A percentile compares a stretch with the other conserved stretches of the same genome.
Evolutionary conservation across 257 asterid species (phyloP).

Genomic region (Fraxinus americana): DNA sequence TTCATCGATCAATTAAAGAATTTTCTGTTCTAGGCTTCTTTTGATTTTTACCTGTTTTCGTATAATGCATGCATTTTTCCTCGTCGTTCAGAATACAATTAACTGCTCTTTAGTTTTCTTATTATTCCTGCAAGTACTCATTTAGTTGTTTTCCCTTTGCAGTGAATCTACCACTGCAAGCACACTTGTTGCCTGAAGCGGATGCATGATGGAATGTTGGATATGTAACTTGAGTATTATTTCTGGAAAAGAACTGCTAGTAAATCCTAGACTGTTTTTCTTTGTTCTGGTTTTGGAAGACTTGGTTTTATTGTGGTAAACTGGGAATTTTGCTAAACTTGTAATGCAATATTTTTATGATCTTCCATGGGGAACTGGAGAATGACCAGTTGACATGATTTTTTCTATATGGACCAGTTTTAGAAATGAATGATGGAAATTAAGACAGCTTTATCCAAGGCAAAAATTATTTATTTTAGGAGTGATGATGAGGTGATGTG

Average conservation of each 20-base stretch:
- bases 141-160: conserved; percentile 26
- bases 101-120: neutral
- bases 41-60: neutral
- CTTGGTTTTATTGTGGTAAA: neutral
- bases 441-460: neutral
- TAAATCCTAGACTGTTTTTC: neutral
- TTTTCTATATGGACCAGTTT: neutral
- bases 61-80: neutral
- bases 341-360: neutral
- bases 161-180: conserved; percentile 73
- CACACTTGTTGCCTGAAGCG: conserved; percentile 59
- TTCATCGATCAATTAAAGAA: neutral
- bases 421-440: neutral
- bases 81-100: neutral
- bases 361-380: neutral
- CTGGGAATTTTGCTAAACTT: neutral
- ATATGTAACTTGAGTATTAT: conserved; percentile 24
- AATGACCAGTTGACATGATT: neutral
- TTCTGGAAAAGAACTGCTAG: conserved; percentile 4
- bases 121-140: neutral
- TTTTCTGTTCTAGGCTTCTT: neutral
- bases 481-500: neutral
- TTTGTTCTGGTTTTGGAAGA: neutral
- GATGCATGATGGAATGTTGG: conserved; percentile 10
- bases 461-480: neutral